Evolutionary conservation across 306 rosid species (phyloP).

Genomic region (Pueraria montana): DNA sequence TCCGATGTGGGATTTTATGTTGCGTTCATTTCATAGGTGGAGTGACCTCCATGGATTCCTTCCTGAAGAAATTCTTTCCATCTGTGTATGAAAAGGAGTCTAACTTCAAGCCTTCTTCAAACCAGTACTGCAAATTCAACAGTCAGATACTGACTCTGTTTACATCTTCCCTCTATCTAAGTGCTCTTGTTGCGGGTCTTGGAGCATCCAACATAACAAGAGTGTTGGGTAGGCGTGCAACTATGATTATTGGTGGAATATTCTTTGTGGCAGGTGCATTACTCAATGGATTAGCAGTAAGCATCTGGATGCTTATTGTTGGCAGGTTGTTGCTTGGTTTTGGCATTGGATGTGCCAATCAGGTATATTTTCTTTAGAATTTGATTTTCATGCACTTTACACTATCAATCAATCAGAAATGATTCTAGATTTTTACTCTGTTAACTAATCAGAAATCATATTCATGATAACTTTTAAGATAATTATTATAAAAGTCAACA

Average conservation of each 20-base stretch:
- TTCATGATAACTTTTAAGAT: background rate
- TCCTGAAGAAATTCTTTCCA: constrained; percentile 67
- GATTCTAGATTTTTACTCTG: background rate
- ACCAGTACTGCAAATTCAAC: constrained; percentile 79
- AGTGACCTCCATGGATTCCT: constrained; percentile 84
- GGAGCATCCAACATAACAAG: constrained; percentile 61
- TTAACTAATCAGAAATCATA: background rate
- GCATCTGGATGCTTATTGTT: constrained; percentile 70
- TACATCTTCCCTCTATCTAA: constrained; percentile 81
- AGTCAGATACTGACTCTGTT: constrained; percentile 71
- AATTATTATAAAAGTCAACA: no score
- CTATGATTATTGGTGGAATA: constrained; percentile 70
- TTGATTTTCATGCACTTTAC: background rate
- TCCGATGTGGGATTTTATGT: background rate
- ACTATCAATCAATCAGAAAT: background rate
- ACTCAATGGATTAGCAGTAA: constrained; percentile 62
- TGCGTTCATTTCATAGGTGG: constrained; percentile 62
- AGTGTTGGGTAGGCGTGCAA: constrained; percentile 60
- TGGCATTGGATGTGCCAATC: constrained; percentile 89
- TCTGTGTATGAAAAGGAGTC: constrained; percentile 61
- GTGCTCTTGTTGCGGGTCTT: constrained; percentile 74
- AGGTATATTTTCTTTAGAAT: constrained; percentile 48
- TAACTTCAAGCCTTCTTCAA: constrained; percentile 45
- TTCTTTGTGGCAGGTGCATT: constrained; percentile 71
- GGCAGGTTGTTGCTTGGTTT: constrained; percentile 84